Evolutionary conservation across 2,329 filamentous ascomycete genomes (phyloP), one percentile per base, ranked within the genome.

Genomic region (Emergomyces pasteurianus): DNA sequence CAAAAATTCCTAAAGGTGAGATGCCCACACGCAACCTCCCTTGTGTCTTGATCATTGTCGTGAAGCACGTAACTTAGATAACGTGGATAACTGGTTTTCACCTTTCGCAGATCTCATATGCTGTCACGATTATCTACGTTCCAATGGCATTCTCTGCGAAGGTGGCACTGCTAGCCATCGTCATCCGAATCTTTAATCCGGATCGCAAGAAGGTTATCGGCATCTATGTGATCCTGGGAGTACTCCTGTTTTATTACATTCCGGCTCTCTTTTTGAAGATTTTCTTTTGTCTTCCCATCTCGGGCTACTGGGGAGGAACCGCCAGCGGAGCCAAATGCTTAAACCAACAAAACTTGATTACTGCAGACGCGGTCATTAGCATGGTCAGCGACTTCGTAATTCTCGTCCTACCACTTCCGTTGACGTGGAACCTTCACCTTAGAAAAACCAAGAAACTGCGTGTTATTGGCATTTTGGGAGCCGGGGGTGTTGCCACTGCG

Each of bases 341-440:
- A 34, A 67, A 76, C 63, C 74, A 76, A 59, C 63, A 62, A 16
- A 70, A 70, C 0, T 71, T 74, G 1, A 67, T 76, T 5, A 69
- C 74, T 10, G 71, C 73, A 60, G 74, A 76, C 61, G 72, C 72
- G 1, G 70, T 74, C 26, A 74, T 76, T 56, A 75, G 72, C 61
- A 67, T 74, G 26, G 64, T 74, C 26, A 72, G 69, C 36, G 74
- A 76, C 62, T 54, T 73, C 1, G 69, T 72, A 31, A 75, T 76
- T 50, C 67, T 75, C 3, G 28, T 72, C 7, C 61, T 75, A 16
- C 74, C 74, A 0, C 53, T 75, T 31, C 73, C 73, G 0, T 63
- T 76, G 63, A 74, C 73, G 1, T 73, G 72, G 69, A 72, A 70
- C n/a, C 65, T 76, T 40, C 71, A 75, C 53, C 73, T 76, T 70